Evolutionary conservation across 2,329 filamentous ascomycete genomes (phyloP).

Genomic region (Didymella pomorum): DNA sequence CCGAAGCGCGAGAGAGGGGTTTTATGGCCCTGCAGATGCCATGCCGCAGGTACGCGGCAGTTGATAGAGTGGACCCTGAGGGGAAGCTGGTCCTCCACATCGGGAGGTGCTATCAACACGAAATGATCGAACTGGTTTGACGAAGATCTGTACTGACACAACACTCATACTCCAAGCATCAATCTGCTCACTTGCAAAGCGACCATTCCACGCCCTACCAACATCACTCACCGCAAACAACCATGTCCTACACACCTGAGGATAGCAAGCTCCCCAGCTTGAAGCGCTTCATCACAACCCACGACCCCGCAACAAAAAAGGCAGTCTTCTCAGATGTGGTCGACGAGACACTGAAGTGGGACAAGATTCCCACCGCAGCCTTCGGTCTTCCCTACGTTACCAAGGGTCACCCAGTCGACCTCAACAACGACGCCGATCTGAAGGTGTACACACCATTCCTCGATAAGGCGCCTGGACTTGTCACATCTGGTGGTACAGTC

Average conservation of each 20-base stretch:
- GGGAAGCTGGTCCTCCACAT: slow-evolving; percentile 11
- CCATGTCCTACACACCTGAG: slow-evolving; percentile 25
- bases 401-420: slow-evolving; percentile 55
- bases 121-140: neutral
- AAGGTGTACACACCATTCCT: slow-evolving; percentile 56
- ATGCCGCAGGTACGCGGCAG: slow-evolving; percentile 12
- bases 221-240: neutral
- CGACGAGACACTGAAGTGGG: slow-evolving; percentile 32
- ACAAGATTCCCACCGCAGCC: slow-evolving; percentile 35
- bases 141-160: neutral
- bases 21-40: slow-evolving; percentile 1
- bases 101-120: slow-evolving; percentile 3
- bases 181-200: neutral
- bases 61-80: neutral
- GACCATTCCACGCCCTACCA: neutral
- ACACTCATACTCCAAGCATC: neutral
- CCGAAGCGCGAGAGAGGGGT: neutral
- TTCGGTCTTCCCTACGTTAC: slow-evolving; percentile 61
- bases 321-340: slow-evolving; percentile 44
- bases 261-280: slow-evolving; percentile 38
- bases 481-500: slow-evolving; percentile 56
- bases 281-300: slow-evolving; percentile 50
- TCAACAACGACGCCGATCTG: slow-evolving; percentile 58
- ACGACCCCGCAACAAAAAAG: slow-evolving; percentile 43
- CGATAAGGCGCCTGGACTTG: slow-evolving; percentile 57